Base-by-base conservation (phyloP, 2,329 filamentous ascomycete species). In the Huntiella bhutanensis region DNA sequence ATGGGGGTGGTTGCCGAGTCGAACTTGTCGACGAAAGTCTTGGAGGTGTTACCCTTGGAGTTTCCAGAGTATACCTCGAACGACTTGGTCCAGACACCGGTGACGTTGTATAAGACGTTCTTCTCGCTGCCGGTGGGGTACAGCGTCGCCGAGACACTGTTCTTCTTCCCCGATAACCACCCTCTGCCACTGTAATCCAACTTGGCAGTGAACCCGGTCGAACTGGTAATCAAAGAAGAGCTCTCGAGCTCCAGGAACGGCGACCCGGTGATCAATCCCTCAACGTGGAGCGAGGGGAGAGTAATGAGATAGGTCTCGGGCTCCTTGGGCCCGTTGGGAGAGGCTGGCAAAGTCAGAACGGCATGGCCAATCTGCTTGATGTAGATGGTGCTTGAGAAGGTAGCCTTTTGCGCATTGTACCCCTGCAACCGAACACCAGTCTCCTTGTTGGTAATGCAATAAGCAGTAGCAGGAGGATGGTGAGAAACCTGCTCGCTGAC, bases 121-220 rank as follows among this genome's bases (percentile, higher is more conserved):
- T 80, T 82, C 62, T 79, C 84, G 62, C 69, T 67, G 65, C 76
- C 63, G 61, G 82, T 75, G 12, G 67, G 71, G 64, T 81, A 86
- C 48, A 96, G 60, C 17, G 69, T 69, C 11, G 86, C 88, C 10
- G 69, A 75, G 59, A 96, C 85, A 48, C 73, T 82, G 66, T 96
- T 96, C 68, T 94, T 95, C 70, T 93, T 93, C 53, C 88, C 91
- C 40, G 81, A 86, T 7, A 98, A 63, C 88, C 88, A 98, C 49
- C 88, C 88, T 60, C 85, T 88, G 56, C 88, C 87, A 51, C 77
- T 82, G 66, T 94, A 98, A 59, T 94, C 85, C 56, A 96, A 82
- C 65, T 85, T 87, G 52, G 84, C 75, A 4, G 85, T 81, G 65
- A 80, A 95, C 45, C 91, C 88, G 2, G 79, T 81, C 17, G 81